Evolutionary conservation across 192 early-diverging fungal species (phyloP).

Genomic region (Coemansia sp.): DNA sequence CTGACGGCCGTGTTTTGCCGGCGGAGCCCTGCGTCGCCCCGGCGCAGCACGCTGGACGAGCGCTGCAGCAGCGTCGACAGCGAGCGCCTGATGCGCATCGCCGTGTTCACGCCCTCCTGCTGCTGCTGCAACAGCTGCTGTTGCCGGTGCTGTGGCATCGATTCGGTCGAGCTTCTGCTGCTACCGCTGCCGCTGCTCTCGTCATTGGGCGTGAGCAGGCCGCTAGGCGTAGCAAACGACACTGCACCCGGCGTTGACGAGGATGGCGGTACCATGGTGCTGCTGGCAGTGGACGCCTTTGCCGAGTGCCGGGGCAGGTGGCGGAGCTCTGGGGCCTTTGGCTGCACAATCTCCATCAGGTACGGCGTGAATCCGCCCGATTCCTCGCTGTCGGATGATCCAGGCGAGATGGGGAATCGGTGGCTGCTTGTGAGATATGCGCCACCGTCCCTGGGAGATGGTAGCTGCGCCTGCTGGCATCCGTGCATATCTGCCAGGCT

Average conservation of each 20-base stretch:
- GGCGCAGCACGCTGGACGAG: constrained; percentile 31
- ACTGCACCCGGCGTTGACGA: too few relatives aligned
- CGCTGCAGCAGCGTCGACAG: constrained; percentile 35
- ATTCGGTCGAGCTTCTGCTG: constrained; percentile 17
- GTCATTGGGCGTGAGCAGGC: too few relatives aligned
- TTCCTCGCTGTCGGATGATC: not conserved
- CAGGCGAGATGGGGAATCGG: constrained; percentile 20
- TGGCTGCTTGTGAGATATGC: constrained; percentile 13
- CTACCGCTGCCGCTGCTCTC: too few relatives aligned
- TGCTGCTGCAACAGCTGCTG: constrained; percentile 1
- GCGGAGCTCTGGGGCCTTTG: constrained; percentile 33
- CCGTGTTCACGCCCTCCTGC: not conserved
- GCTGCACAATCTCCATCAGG: constrained; percentile 27
- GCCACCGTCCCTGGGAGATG: not conserved
- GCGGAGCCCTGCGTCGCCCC: constrained; percentile 2
- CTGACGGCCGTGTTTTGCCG: not conserved
- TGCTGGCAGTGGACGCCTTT: too few relatives aligned
- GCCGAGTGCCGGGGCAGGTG: not conserved
- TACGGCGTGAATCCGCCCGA: constrained; percentile 29
- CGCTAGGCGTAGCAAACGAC: too few relatives aligned
- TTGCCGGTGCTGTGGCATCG: constrained; percentile 3
- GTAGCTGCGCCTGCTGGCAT: not conserved
- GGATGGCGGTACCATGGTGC: too few relatives aligned
- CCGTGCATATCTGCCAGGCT: not conserved
- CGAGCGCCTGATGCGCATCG: constrained; percentile 36